phyloP scores from a whole-genome alignment of 768 basidiomycete species.

The Infundibulicybe gibba region DNA sequence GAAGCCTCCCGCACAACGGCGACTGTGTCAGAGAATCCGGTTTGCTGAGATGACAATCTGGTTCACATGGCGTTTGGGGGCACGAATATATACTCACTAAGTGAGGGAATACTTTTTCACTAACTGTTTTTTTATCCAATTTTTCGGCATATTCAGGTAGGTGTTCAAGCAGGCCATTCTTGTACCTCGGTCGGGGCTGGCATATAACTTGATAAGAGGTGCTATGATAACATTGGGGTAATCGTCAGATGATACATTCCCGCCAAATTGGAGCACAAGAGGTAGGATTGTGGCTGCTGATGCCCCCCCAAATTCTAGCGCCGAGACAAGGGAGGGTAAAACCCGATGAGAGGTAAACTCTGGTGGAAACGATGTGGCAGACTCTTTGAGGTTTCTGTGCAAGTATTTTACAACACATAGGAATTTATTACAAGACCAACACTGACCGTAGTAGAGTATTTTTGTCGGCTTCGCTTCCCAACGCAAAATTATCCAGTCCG shows the following conservation, averaged over 20 bases:
- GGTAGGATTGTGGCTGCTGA: slow-evolving; percentile 79
- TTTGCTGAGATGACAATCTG: slow-evolving; percentile 55
- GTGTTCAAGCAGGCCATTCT: slow-evolving; percentile 92
- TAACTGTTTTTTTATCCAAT: slow-evolving; percentile 80
- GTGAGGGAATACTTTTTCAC: slow-evolving; percentile 90
- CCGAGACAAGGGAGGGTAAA: slow-evolving; percentile 80
- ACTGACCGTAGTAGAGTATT: slow-evolving; percentile 60
- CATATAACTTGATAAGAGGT: slow-evolving; percentile 81
- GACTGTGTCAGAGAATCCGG: slow-evolving; percentile 93
- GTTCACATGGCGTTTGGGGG: slow-evolving; percentile 1
- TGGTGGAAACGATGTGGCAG: slow-evolving; percentile 73
- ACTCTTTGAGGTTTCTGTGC: slow-evolving; percentile 72
- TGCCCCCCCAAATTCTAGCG: slow-evolving; percentile 76
- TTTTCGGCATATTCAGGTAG: slow-evolving; percentile 82
- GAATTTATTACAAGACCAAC: too few relatives aligned
- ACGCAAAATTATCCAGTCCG: slow-evolving; percentile 80
- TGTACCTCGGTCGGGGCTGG: slow-evolving; percentile 88
- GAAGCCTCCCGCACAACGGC: slow-evolving; percentile 94
- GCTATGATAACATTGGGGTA: slow-evolving; percentile 66
- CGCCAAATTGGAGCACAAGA: slow-evolving; percentile 78
- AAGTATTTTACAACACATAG: too few relatives aligned
- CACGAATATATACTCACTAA: slow-evolving; percentile 48
- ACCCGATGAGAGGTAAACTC: slow-evolving; percentile 84
- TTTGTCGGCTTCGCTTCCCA: slow-evolving; percentile 82
- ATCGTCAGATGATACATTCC: slow-evolving; percentile 63